Evolutionary conservation across 345 rosid species (phyloP).

Genomic region (Euphorbia lathyris): DNA sequence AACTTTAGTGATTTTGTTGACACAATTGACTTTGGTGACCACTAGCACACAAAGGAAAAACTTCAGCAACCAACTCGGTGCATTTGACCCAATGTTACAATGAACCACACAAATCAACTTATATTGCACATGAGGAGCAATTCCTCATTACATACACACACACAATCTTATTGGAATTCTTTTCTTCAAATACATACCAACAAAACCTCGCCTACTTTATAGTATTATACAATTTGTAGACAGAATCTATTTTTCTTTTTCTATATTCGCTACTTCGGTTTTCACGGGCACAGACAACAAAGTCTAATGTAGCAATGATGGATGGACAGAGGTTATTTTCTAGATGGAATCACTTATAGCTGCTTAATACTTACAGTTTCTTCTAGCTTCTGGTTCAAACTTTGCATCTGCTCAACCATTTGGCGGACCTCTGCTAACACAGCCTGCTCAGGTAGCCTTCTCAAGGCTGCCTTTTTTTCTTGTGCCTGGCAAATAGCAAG

Average conservation of each 20-base stretch:
- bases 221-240: not conserved
- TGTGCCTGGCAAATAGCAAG: conserved; percentile 49
- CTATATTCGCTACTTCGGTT: not conserved
- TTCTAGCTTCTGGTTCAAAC: conserved; percentile 70
- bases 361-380: conserved; percentile 56
- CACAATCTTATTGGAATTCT: not conserved
- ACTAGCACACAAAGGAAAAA: too few relatives aligned
- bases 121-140: not conserved
- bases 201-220: not conserved
- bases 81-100: not conserved
- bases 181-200: not conserved
- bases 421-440: conserved; percentile 74
- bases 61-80: too few relatives aligned
- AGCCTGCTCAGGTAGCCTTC: conserved; percentile 74
- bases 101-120: not conserved
- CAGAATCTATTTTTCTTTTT: not conserved
- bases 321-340: not conserved
- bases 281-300: not conserved
- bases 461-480: conserved; percentile 59
- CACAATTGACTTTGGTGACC: too few relatives aligned
- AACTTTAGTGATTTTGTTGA: too few relatives aligned
- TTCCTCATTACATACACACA: not conserved
- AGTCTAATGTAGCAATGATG: not conserved
- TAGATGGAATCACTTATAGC: not conserved
- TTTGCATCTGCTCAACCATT: conserved; percentile 93